Evolutionary conservation across 139 green algal genomes (phyloP), one percentile per base, ranked within the genome.

Genomic region (Deuterostichococcus epilithicus): DNA sequence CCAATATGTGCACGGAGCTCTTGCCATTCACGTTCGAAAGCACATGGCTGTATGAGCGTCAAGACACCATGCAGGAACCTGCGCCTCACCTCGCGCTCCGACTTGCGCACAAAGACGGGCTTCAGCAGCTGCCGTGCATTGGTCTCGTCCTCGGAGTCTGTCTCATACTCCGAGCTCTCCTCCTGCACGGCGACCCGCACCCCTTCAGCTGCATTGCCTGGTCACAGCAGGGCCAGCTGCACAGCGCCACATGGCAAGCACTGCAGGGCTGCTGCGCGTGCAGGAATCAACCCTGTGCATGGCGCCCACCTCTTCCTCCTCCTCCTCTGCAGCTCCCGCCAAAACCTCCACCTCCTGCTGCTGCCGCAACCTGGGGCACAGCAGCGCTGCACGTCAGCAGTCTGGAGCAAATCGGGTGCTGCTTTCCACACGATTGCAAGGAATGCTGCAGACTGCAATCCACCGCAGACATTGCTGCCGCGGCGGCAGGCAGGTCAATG

Each of bases 91-190:
- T 97, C 91, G 37, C 91, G 78, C 45, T 93, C 85, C 35, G 81
- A 77, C 73, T 94, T 95, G 36, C 87, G 85, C 35, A 97, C 91
- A 83, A 97, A 97, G 10, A 95, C 84, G 5, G 94, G 94, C 81
- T 96, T 96, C 1, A 94, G 75, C 67, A 96, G 71, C 39, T 86
- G 84, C n/a, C 76, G 65, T 30, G 67, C 78, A 65, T 76, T 75
- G 3, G 35, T 52, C 33, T 88, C 89, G 45, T 92, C 88, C 13
- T 94, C 92, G 0, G 89, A 87, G 52, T 83, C 82, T 37, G 91
- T 93, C 70, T 93, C 91, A 70, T 97, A 95, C 75, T 96, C 92
- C 0, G 85, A 92, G 18, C 84, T 81, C 20, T 86, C 79, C 68
- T 88, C 75, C 32, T 77, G 45, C 52, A 75, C 77, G n/a, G 71